phyloP scores from a whole-genome alignment of 2,329 filamentous ascomycete species.

The Epichloe baconii region DNA sequence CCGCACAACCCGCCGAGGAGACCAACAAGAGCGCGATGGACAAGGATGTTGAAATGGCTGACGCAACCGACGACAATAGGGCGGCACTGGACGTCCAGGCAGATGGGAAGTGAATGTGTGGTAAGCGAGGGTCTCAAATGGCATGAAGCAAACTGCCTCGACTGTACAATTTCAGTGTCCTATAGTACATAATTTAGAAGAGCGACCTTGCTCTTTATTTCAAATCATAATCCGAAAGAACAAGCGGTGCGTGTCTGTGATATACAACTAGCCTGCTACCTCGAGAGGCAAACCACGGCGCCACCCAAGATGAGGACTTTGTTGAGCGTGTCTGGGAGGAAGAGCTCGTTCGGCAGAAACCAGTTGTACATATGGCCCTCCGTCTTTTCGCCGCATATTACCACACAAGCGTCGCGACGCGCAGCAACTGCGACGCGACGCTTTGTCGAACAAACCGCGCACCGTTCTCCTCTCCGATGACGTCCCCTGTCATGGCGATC shows the following conservation, averaged over 20 bases:
- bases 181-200: not conserved
- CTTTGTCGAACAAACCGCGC: not conserved
- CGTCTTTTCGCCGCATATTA: no score
- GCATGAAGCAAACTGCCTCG: not conserved
- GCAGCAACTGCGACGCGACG: no score
- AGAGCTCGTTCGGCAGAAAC: no score
- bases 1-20: conserved; percentile 5
- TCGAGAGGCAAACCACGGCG: no score
- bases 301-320: no score
- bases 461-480: no score
- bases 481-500: no score
- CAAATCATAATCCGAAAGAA: not conserved
- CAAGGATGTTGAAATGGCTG: conserved; percentile 22
- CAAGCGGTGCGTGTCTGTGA: no score
- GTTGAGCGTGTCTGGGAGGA: no score
- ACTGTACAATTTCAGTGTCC: not conserved
- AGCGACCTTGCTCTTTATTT: not conserved
- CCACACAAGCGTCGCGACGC: no score
- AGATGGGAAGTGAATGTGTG: conserved; percentile 8
- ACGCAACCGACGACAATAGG: conserved; percentile 7
- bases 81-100: not conserved
- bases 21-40: conserved; percentile 4
- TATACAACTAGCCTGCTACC: no score
- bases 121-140: not conserved
- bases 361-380: no score